phyloP scores from a whole-genome alignment of 2,329 filamentous ascomycete genomes.

The Exophiala alcalophila region DNA sequence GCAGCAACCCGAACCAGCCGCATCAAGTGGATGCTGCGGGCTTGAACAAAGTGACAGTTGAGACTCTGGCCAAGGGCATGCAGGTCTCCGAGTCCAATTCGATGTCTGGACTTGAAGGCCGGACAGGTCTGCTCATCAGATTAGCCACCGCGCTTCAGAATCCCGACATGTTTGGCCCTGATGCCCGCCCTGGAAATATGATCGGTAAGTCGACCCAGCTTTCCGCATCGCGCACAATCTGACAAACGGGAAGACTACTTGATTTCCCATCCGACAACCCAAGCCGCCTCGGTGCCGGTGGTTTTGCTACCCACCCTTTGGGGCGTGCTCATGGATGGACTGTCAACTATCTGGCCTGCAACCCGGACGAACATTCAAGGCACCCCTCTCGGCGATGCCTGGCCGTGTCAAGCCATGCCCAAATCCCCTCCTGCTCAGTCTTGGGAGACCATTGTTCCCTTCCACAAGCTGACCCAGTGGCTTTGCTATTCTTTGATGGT shows the following conservation, averaged over 20 bases:
- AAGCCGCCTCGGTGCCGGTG: constrained; percentile 83
- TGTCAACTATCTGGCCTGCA: constrained; percentile 83
- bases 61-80: constrained; percentile 73
- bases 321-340: constrained; percentile 82
- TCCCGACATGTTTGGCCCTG: constrained; percentile 76
- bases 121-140: constrained; percentile 72
- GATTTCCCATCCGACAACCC: constrained; percentile 84
- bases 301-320: constrained; percentile 84
- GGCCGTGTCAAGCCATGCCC: constrained; percentile 84
- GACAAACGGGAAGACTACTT: constrained; percentile 67
- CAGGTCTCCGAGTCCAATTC: constrained; percentile 79
- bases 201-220: constrained; percentile 62
- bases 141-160: constrained; percentile 70
- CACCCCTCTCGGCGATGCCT: constrained; percentile 84
- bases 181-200: constrained; percentile 88
- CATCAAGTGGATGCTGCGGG: constrained; percentile 86
- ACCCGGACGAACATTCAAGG: constrained; percentile 85
- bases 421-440: constrained; percentile 46
- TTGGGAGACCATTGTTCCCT: constrained; percentile 75
- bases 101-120: constrained; percentile 79
- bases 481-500: constrained; percentile 91
- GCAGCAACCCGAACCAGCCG: constrained; percentile 74
- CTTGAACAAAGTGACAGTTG: constrained; percentile 68
- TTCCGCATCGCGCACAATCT: not conserved
- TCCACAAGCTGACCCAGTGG: constrained; percentile 95